Base-by-base conservation (phyloP, 495 filamentous ascomycete species). In the Neurospora sp. region DNA sequence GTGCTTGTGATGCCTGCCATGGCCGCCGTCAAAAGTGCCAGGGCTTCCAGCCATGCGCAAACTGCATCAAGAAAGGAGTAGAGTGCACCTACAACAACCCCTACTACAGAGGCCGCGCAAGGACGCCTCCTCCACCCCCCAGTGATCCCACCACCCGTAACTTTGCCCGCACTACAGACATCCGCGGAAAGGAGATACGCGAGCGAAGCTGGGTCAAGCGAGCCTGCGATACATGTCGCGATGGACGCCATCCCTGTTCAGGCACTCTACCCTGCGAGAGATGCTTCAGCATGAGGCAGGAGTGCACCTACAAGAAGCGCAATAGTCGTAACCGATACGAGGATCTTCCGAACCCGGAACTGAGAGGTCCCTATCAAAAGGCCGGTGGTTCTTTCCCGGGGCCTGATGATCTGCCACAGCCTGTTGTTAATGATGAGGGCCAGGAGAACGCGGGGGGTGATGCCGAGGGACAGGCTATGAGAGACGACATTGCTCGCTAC, bases 41-140 rank as follows among this genome's bases (percentile, higher is more conserved):
- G 12, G 77, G 76, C 53, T 76, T 74, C 71, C 72, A 71, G 40
- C 77, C 77, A 16, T 78, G 77, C 38, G 38, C 65, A n/a, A 74
- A 42, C 35, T 77, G 77, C 70, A 76, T 71, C 14, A 59, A 39
- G 39, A 76, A 69, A 61, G 69, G 70, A 14, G 5, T 22, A 16
- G 69, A 41, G 2, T 79, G 77, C 37, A 72, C 74, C 11, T 78
- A 77, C 44, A 68, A 79, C 42, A 72, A 42, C 22, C 71, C 74
- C 0, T 75, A 74, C 39, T 53, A 68, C n/a, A 73, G 71, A 44
- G 74, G 76, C 1, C 71, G 72, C 16, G 68, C 70, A 10, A 75
- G 31, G 20, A 73, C 70, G 3, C 76, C 76, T 8, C 77, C 76
- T 39, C 76, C 76, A 0, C 77, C 77, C 6, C 74, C 76, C 7